These are phyloP conservation scores for Lycium barbarum DNA, from an alignment of 257 asterid species.

Conservation along the genomic window DNA sequence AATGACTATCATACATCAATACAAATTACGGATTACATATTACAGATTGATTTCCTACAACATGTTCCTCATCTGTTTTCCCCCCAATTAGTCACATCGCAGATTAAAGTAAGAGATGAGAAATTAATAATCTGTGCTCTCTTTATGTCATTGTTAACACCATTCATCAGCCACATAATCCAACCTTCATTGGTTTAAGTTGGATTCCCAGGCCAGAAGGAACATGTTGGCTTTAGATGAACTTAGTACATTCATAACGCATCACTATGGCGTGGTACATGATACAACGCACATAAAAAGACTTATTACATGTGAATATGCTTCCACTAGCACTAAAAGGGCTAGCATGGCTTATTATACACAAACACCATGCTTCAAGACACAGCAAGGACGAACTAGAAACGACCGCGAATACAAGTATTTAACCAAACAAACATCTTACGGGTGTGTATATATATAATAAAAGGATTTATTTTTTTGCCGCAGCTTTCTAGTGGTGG, in stretches of 20 bases:
- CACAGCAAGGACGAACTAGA: neutral
- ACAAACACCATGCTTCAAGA: neutral
- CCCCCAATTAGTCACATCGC: no score
- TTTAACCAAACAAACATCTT: neutral
- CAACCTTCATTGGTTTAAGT: neutral
- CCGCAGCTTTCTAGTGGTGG: constrained; percentile 28
- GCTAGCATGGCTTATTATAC: neutral
- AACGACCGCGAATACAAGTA: neutral
- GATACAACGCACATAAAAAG: neutral
- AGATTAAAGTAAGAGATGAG: no score
- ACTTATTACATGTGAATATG: neutral
- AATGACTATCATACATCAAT: no score
- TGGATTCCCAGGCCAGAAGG: neutral
- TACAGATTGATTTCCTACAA: no score
- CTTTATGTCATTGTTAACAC: neutral
- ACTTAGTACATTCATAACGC: neutral
- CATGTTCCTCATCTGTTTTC: no score
- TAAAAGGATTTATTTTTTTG: neutral
- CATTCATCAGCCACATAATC: neutral
- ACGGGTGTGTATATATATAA: neutral
- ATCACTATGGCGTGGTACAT: neutral
- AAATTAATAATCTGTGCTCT: no score
- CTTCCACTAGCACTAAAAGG: neutral
- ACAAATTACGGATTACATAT: no score
- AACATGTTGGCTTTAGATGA: neutral